Evolutionary conservation across 495 filamentous ascomycete species (phyloP), one percentile per base, ranked within the genome.

Genomic region (Penicillium riverlandense): DNA sequence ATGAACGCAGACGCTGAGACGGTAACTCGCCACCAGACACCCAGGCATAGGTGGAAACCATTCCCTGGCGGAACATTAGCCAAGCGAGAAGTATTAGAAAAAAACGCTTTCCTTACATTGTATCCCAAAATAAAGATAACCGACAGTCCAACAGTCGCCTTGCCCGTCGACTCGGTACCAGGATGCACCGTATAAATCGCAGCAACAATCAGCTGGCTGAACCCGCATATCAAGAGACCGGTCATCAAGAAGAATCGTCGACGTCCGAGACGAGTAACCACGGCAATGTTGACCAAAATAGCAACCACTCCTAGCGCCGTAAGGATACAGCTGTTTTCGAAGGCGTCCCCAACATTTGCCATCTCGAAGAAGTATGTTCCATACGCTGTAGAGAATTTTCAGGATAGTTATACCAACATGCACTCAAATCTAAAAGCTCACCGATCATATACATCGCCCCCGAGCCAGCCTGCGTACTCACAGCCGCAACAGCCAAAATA

Each of bases 281-380:
- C 57, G 29, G 64, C 43, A 33, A 62, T 66, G 53, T 80, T 81
- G 49, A 79, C 59, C 29, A 80, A 47, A 51, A 82, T 73, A 41
- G 74, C 75, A n/a, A 76, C 55, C 11, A 79, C 75, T 6, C 78
- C 77, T 29, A 78, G 66, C 11, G 70, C 70, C 38, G 65, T 73
- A 35, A 82, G 63, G 32, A 81, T 72, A 48, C 77, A 78, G 37
- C 71, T 63, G 58, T 80, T 82, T 48, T 67, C 68, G 57, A 83
- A 83, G 6, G 79, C 71, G 44, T 76, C 67, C 14, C 72, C 70
- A 8, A 81, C 71, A 30, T 74, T 65, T 28, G 78, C 75, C 74
- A 83, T 83, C 49, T 74, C 68, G 56, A 83, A 80, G 66, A 82
- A 83, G 55, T 82, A 83, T 1, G 79, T 80, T 39, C 76, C 75